Evolutionary conservation across 495 filamentous ascomycete genomes (phyloP).

Genomic region (Trichoderma parareesei): DNA sequence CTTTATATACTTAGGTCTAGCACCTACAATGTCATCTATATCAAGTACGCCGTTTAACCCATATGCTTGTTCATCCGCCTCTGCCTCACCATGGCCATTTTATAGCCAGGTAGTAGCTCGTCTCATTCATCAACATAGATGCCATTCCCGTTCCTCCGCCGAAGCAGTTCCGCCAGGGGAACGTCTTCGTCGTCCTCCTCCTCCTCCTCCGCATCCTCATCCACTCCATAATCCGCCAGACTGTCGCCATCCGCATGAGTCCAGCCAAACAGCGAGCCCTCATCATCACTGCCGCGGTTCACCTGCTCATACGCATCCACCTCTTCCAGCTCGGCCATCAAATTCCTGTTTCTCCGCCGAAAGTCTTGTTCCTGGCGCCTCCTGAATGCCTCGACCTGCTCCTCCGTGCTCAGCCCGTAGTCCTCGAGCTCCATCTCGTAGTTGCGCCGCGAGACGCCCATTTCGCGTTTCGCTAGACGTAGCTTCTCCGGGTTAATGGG

Average conservation of each 20-base stretch:
- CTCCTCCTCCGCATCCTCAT: conserved; percentile 48
- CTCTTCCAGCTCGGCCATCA: conserved; percentile 37
- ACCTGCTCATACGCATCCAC: conserved; percentile 26
- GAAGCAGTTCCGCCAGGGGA: conserved; percentile 60
- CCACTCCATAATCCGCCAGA: conserved; percentile 83
- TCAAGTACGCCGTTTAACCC: no score
- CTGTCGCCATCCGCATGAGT: conserved; percentile 77
- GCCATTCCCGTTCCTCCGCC: conserved; percentile 26
- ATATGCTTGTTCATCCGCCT: background rate
- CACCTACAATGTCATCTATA: no score
- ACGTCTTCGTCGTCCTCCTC: conserved; percentile 57
- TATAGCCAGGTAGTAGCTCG: background rate
- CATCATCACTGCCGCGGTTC: conserved; percentile 19
- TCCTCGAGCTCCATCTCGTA: conserved; percentile 6
- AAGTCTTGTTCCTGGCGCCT: conserved; percentile 22
- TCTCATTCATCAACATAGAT: background rate
- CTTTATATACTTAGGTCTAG: background rate
- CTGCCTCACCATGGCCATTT: background rate
- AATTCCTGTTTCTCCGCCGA: conserved; percentile 18
- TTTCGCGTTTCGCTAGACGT: conserved; percentile 34
- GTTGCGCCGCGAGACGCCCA: conserved; percentile 20
- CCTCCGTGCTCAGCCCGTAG: conserved; percentile 26
- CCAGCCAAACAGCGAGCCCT: conserved; percentile 47
- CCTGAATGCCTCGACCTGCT: conserved; percentile 39
- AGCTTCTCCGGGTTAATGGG: conserved; percentile 84